phyloP scores from a whole-genome alignment of 257 asterid genomes.

The Capsicum rhomboideum region DNA sequence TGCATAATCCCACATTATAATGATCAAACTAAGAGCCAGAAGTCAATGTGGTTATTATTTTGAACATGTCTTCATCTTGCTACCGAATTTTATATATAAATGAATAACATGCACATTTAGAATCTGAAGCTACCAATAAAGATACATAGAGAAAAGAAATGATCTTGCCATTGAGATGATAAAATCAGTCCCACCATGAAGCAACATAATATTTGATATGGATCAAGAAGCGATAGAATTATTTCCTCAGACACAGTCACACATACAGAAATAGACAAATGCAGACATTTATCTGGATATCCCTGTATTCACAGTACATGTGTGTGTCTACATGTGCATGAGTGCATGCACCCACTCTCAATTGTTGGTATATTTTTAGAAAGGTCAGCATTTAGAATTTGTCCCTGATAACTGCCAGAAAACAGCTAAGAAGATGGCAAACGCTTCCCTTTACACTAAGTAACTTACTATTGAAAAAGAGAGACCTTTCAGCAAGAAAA shows the following conservation, averaged over 20 bases:
- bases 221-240: not conserved
- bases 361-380: not conserved
- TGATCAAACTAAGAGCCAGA: not conserved
- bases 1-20: not conserved
- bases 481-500: not conserved
- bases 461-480: not conserved
- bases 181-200: not conserved
- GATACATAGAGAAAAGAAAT: not conserved
- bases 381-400: not conserved
- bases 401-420: not conserved
- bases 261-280: not conserved
- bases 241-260: not conserved
- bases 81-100: not conserved
- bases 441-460: not conserved
- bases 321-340: not conserved
- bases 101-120: not conserved
- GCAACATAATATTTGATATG: not conserved
- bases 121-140: not conserved
- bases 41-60: not conserved
- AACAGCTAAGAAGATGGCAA: not conserved
- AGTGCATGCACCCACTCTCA: not conserved
- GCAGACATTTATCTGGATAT: not conserved
- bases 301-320: not conserved
- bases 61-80: not conserved
- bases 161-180: not conserved